Evolutionary conservation across 768 basidiomycete genomes (phyloP), one percentile per base, ranked within the genome.

Genomic region (Hemileccinum rubropunctum): DNA sequence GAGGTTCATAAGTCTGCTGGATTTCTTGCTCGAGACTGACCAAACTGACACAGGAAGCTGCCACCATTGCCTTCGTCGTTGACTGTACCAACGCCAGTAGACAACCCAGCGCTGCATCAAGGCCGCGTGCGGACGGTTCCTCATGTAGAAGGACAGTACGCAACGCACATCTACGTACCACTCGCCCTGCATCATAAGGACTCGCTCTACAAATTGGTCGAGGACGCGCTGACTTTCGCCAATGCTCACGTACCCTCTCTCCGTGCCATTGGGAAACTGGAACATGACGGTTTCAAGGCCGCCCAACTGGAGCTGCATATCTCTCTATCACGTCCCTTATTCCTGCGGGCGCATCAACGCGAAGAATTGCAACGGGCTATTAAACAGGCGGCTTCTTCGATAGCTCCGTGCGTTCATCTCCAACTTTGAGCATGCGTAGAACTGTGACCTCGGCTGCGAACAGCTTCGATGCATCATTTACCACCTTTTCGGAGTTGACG

Each of bases 71-170:
- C 84, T 1, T 57, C 76, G 15, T 73, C 75, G 32, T 63, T 91
- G 41, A 60, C 69, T 2, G 59, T 73, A 4, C 61, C 76, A 38
- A 65, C 58, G 1, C 90, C 86, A 0, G 63, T 79, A 6, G 90
- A 94, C 63, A 72, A 91, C 59, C 92, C 93, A 3, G 70, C 83
- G 3, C 70, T 81, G 14, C 94, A 97, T 64, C 92, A 95, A 72
- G 95, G 95, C 13, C 81, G 94, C 27, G 74, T 73, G 41, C 81
- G 95, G 27, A 74, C 82, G 0, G 75, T 73, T 1, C 91, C 91
- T 2, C 90, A 91, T 62, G 82, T 92, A 4, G 87, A 91, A 12
- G 95, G 95, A 0, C 92, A 95, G 61, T 95, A 81, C 63, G 83
- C 84, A 1, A 75, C 86, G 4, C 82, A 95, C 70, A 76, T 94